These are phyloP conservation scores for Thelephora ganbajun DNA, from an alignment of 768 basidiomycete genomes.

Conservation along the genomic window DNA sequence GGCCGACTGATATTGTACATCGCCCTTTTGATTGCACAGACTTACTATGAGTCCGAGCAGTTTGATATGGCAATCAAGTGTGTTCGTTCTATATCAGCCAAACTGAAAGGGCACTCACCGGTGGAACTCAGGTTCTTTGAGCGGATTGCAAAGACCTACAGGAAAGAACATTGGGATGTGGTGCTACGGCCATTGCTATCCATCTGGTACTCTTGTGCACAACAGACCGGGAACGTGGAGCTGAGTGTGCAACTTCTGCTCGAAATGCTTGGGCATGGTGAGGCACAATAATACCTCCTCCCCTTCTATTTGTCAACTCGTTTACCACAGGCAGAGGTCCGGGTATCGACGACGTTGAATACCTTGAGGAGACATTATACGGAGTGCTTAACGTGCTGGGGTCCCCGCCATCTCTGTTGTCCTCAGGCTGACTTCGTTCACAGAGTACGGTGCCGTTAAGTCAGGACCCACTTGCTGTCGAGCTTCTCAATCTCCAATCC, in stretches of 20 bases:
- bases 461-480: conserved; percentile 44
- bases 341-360: conserved; percentile 25
- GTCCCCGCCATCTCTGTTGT: not conserved
- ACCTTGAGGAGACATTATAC: conserved; percentile 51
- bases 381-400: conserved; percentile 49
- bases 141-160: conserved; percentile 79
- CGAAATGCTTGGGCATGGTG: conserved; percentile 75
- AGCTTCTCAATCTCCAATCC: conserved; percentile 47
- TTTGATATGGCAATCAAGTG: conserved; percentile 83
- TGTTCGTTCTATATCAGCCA: conserved; percentile 9
- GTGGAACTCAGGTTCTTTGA: conserved; percentile 63
- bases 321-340: not conserved
- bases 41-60: conserved; percentile 68
- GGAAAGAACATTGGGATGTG: conserved; percentile 67
- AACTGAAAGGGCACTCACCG: not conserved
- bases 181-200: conserved; percentile 63
- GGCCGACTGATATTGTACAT: conserved; percentile 81
- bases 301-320: not conserved
- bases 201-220: conserved; percentile 76
- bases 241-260: conserved; percentile 62
- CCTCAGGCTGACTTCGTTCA: not conserved
- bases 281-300: conserved; percentile 9
- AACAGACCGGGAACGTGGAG: conserved; percentile 64
- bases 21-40: conserved; percentile 79
- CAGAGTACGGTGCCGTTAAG: conserved; percentile 62